A percentile compares a stretch with the other conserved stretches of the same genome.
Conservation (phyloP, 257 asterid species). For the Penstemon eatonii region DNA sequence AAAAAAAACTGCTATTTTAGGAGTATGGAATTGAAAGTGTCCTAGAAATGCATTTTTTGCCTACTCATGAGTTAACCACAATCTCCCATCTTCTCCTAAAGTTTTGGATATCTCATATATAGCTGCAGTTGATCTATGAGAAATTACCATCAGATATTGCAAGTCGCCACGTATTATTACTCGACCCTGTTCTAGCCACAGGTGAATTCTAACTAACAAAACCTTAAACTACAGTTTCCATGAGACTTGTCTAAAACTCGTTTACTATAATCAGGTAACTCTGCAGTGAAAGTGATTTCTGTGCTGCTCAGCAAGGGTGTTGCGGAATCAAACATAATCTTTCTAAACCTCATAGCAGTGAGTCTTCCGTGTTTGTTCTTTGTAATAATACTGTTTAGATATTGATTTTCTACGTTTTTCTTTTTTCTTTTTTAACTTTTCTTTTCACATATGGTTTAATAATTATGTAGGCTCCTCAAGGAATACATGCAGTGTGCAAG, state of each 20-base stretch:
- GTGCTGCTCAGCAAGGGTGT: conserved; percentile 85
- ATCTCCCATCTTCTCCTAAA: not conserved
- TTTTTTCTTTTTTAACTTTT: not conserved
- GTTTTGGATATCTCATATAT: conserved; percentile 20
- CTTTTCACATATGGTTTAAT: not conserved
- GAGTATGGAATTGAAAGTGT: no score
- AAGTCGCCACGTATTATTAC: conserved; percentile 83
- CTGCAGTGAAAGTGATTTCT: conserved; percentile 80
- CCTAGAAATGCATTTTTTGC: not conserved
- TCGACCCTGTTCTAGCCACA: conserved; percentile 96
- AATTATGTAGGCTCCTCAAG: conserved; percentile 85
- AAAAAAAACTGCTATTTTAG: no score
- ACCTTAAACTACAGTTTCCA: not conserved
- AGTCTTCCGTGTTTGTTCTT: conserved; percentile 27
- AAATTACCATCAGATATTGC: conserved; percentile 87
- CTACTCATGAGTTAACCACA: not conserved
- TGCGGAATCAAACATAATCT: conserved; percentile 79
- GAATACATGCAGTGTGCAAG: conserved; percentile 72
- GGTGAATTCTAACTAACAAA: conserved; percentile 35
- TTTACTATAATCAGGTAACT: conserved; percentile 52
- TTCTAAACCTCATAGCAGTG: conserved; percentile 89
- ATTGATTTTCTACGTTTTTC: not conserved
- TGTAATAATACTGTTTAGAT: not conserved
- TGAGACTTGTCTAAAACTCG: not conserved
- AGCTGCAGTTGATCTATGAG: conserved; percentile 80